Conservation (phyloP, 2,329 filamentous ascomycete genomes). For the Fusarium sp. region DNA sequence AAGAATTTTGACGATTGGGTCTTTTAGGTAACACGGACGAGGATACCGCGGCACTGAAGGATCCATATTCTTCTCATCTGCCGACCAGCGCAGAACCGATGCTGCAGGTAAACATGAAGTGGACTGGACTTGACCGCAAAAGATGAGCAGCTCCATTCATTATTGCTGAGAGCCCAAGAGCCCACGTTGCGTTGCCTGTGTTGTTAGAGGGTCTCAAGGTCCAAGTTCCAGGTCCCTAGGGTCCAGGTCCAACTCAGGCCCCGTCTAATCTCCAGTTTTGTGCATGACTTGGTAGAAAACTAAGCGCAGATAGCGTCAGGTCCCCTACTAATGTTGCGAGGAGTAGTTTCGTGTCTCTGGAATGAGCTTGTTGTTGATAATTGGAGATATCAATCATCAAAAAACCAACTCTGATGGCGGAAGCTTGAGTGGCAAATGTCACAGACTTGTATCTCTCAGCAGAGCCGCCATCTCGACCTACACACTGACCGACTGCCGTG, state of each 20-base stretch:
- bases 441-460: slow-evolving; percentile 31
- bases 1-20: slow-evolving; percentile 33
- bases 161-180: slow-evolving; percentile 4
- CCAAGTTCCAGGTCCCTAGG: slow-evolving; percentile 8
- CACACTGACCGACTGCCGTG: slow-evolving; percentile 46
- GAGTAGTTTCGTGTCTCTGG: not conserved
- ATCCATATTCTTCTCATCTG: slow-evolving; percentile 24
- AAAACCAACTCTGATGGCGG: slow-evolving; percentile 6
- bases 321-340: slow-evolving; percentile 10
- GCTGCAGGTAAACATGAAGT: slow-evolving; percentile 9
- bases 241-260: slow-evolving; percentile 16
- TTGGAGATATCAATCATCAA: not conserved
- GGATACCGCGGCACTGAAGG: slow-evolving; percentile 22
- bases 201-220: slow-evolving; percentile 23
- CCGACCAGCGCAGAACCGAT: slow-evolving; percentile 12
- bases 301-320: slow-evolving; percentile 21
- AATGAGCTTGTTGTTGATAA: not conserved
- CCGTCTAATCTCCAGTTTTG: slow-evolving; percentile 37
- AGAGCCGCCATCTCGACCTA: slow-evolving; percentile 28
- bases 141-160: not conserved
- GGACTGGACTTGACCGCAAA: slow-evolving; percentile 2
- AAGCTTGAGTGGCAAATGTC: slow-evolving; percentile 35
- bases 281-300: slow-evolving; percentile 35
- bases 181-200: slow-evolving; percentile 18
- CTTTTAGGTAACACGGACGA: slow-evolving; percentile 30